A percentile compares a stretch with the other conserved stretches of the same genome.
These are phyloP conservation scores for Tylopilus balloui DNA, from an alignment of 768 basidiomycete genomes.

Conservation along the genomic window DNA sequence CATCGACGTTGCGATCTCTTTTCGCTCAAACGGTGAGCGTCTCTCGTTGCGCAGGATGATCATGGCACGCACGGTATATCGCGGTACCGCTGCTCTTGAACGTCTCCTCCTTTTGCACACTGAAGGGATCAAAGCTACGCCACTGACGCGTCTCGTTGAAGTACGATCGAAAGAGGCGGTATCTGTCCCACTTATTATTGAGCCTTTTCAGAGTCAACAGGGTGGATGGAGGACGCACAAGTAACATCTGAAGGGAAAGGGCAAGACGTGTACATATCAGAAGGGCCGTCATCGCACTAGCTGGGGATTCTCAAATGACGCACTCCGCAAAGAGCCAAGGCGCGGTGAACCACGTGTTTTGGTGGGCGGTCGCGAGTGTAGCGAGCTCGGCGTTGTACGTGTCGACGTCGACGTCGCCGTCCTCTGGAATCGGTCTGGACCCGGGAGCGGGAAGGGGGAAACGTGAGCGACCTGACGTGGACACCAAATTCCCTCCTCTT, in stretches of 20 bases:
- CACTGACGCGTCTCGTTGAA: constrained; percentile 67
- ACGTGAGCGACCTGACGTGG: not conserved
- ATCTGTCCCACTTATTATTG: constrained; percentile 41
- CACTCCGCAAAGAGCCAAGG: constrained; percentile 98
- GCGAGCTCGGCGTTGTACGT: constrained; percentile 76
- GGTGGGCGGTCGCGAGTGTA: constrained; percentile 39
- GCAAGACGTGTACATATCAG: not conserved
- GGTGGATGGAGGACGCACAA: constrained; percentile 41
- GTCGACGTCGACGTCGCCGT: constrained; percentile 65
- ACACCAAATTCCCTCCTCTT: constrained; percentile 19
- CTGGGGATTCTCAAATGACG: constrained; percentile 21
- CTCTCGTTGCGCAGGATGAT: not conserved
- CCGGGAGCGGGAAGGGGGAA: too few relatives aligned
- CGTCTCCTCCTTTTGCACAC: constrained; percentile 69
- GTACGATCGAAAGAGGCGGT: constrained; percentile 74
- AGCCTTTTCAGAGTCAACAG: not conserved
- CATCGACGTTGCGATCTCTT: constrained; percentile 74
- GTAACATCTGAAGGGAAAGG: constrained; percentile 51
- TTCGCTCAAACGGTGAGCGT: not conserved
- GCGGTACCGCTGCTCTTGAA: constrained; percentile 77
- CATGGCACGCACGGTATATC: constrained; percentile 59
- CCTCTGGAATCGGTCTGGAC: constrained; percentile 62
- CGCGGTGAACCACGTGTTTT: constrained; percentile 83
- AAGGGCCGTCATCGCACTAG: not conserved
- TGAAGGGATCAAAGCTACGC: constrained; percentile 80